Evolutionary conservation across 1,139 yeast genomes (phyloP), one percentile per base, ranked within the genome.

Genomic region (Sugiyamaella japonica): DNA sequence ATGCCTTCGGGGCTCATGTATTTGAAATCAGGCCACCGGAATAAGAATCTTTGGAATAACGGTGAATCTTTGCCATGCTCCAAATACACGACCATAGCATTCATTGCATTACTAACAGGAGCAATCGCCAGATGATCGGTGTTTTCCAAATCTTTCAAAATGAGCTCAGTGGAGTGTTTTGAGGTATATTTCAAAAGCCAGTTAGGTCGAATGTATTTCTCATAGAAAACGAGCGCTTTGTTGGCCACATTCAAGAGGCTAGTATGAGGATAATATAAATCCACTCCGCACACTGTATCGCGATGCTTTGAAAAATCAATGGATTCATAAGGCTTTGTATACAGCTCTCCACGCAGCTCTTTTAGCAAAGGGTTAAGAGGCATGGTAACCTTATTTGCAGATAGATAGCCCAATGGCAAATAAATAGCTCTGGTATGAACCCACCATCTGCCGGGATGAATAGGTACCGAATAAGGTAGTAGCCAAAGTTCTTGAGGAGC

Each of bases 401-500:
- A 82, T 10, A 93, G 70, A 67, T 91, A 93, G 13, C 97, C 95
- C 65, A 91, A 76, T 0, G 98, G 95, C 45, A 89, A 72, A 66
- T 91, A 93, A 34, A 95, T 89, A 1, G 95, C 97, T 56, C 99
- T 76, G 0, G 97, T 93, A 67, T 95, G 99, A 29, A 93, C 97
- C 99, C 99, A 95, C 99, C 98, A 95, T 67, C 89, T 80, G 29
- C 93, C 96, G 0, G 99, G 99, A 68, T 93, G 99, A 41, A 90
- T 76, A 0, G 97, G 96, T 1, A 85, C 64, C 50, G 77, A 68
- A 60, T 89, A 88, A 1, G 99, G 99, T 48, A 93, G 72, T 61
- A 86, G 73, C 95, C 97, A 95, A 52, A 91, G 73, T 69, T 95
- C 99, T 1, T 98, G 95, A 1, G 99, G 99, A 1, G 97, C 96